These are phyloP conservation scores for Trichoderma endophyticum DNA, from an alignment of 2,329 filamentous ascomycete species.

Conservation along the genomic window DNA sequence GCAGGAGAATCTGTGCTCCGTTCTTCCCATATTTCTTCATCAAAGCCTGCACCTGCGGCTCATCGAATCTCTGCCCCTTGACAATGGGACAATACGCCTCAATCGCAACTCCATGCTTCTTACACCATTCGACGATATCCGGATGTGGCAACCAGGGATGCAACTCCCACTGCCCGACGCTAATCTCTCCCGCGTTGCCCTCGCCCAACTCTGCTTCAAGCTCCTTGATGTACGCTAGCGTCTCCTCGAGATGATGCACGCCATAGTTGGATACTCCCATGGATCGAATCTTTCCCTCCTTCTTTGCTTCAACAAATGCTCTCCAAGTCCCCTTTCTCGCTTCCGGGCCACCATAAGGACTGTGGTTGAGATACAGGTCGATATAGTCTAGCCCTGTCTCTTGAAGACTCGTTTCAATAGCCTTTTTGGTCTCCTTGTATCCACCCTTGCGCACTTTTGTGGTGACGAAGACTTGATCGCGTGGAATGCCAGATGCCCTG, in stretches of 20 bases:
- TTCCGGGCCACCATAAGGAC: slow-evolving; percentile 49
- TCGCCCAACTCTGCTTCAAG: slow-evolving; percentile 1
- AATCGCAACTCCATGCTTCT: slow-evolving; percentile 68
- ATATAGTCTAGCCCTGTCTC: slow-evolving; percentile 52
- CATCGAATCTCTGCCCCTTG: slow-evolving; percentile 39
- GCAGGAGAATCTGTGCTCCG: slow-evolving; percentile 63
- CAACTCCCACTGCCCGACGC: slow-evolving; percentile 44
- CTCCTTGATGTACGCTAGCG: slow-evolving; percentile 59
- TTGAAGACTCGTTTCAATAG: neutral
- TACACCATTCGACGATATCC: slow-evolving; percentile 54
- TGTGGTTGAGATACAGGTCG: slow-evolving; percentile 70
- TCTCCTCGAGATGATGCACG: slow-evolving; percentile 63
- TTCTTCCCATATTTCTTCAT: slow-evolving; percentile 58
- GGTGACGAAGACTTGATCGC: slow-evolving; percentile 64
- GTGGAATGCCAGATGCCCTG: slow-evolving; percentile 51
- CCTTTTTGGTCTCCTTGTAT: slow-evolving; percentile 32
- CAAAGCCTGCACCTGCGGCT: slow-evolving; percentile 54
- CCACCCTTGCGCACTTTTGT: slow-evolving; percentile 67
- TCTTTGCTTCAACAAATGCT: slow-evolving; percentile 59
- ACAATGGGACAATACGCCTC: slow-evolving; percentile 41
- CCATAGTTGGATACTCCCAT: slow-evolving; percentile 75
- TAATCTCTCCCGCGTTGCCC: slow-evolving; percentile 45
- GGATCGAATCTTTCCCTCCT: slow-evolving; percentile 57
- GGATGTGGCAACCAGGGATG: slow-evolving; percentile 66
- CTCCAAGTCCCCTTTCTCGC: slow-evolving; percentile 62